A percentile compares a stretch with the other conserved stretches of the same genome.
Evolutionary conservation across 495 filamentous ascomycete species (phyloP).

Genomic region (Trichoderma erinaceum): DNA sequence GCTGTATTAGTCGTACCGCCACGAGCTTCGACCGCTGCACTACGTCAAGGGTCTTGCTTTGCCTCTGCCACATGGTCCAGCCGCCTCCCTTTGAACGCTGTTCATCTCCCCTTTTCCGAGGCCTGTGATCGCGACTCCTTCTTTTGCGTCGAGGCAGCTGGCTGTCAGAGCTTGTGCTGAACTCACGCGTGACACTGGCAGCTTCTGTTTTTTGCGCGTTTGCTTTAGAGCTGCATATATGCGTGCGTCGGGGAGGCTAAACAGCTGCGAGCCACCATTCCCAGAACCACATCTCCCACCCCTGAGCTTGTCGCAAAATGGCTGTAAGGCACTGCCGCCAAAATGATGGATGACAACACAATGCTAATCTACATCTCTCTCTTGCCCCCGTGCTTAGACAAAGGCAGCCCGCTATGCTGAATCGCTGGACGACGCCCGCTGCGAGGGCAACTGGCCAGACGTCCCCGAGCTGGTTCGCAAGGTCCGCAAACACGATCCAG

Average conservation of each 20-base stretch:
- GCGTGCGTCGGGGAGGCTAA: conserved; percentile 7
- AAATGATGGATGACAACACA: neutral
- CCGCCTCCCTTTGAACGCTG: neutral
- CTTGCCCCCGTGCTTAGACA: conserved; percentile 33
- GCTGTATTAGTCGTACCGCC: neutral
- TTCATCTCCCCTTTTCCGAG: conserved; percentile 1
- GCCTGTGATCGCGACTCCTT: neutral
- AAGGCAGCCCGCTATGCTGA: conserved; percentile 78
- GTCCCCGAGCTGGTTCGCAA: conserved; percentile 88
- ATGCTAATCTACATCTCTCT: conserved; percentile 7
- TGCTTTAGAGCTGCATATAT: neutral
- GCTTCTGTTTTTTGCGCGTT: conserved; percentile 1
- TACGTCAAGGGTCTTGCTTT: neutral
- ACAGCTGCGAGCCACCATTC: conserved; percentile 8
- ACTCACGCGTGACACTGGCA: neutral
- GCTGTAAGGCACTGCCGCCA: conserved; percentile 4
- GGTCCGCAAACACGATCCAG: conserved; percentile 85
- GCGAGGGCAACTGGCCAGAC: conserved; percentile 80
- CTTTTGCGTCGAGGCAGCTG: conserved; percentile 4
- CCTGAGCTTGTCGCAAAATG: conserved; percentile 15
- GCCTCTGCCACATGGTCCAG: neutral
- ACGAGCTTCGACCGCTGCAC: conserved; percentile 7
- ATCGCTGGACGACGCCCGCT: conserved; percentile 78
- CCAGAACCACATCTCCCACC: neutral
- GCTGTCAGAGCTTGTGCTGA: neutral